Conservation (phyloP, 257 asterid species). For the Solanum microdontum region DNA sequence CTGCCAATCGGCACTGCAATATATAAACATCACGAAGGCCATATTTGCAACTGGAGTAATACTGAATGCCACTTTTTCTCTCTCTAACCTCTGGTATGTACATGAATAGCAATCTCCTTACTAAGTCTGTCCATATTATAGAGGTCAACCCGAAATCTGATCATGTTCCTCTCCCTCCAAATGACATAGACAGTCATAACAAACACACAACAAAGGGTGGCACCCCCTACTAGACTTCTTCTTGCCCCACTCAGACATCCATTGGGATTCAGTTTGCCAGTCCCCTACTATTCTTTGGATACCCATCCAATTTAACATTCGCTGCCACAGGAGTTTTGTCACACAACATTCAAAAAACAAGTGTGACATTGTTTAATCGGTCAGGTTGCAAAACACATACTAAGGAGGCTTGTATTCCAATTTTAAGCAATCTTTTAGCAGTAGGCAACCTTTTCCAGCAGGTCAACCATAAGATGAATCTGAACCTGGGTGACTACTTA, state of each 20-base stretch:
- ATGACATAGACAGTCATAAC: too few relatives aligned
- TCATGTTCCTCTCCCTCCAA: background rate
- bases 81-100: background rate
- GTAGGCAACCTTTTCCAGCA: background rate
- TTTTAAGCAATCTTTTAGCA: background rate
- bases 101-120: background rate
- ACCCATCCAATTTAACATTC: background rate
- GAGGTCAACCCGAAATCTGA: background rate
- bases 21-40: background rate
- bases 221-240: background rate
- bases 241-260: background rate
- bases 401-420: background rate
- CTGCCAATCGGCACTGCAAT: background rate
- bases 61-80: background rate
- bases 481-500: background rate
- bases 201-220: background rate
- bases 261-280: background rate
- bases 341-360: background rate
- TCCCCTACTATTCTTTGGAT: background rate
- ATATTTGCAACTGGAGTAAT: too few relatives aligned
- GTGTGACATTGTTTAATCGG: background rate
- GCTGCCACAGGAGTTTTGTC: background rate
- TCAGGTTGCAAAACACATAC: background rate
- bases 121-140: background rate
- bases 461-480: background rate